Conservation (phyloP, 768 basidiomycete genomes). For the Sarcodon aspratus region DNA sequence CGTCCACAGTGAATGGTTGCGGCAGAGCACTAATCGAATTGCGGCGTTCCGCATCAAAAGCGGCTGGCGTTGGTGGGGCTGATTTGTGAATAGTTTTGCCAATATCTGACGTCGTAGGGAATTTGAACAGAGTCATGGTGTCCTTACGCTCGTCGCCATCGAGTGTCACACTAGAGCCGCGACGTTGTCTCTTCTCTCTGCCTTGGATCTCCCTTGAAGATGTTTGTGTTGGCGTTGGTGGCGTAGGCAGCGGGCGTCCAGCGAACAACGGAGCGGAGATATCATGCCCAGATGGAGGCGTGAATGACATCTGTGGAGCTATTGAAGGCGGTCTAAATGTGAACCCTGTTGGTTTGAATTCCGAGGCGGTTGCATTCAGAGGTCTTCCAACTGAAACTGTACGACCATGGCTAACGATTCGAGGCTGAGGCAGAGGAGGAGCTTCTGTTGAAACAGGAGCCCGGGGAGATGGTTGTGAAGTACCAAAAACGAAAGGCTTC, state of each 20-base stretch:
- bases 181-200: constrained; percentile 68
- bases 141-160: constrained; percentile 25
- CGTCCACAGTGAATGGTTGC: constrained; percentile 59
- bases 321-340: constrained; percentile 66
- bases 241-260: constrained; percentile 28
- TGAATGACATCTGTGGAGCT: constrained; percentile 45
- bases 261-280: constrained; percentile 18
- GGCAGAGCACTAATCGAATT: constrained; percentile 29
- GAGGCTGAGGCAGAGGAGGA: background rate
- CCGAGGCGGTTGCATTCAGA: constrained; percentile 70
- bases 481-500: constrained; percentile 76
- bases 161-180: constrained; percentile 28
- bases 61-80: constrained; percentile 26
- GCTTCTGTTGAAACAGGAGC: background rate
- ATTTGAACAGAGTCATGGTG: constrained; percentile 62
- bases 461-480: constrained; percentile 20
- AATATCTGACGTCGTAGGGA: constrained; percentile 46
- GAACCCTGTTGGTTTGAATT: constrained; percentile 72
- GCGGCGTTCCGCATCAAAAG: constrained; percentile 11
- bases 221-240: constrained; percentile 15
- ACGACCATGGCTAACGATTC: constrained; percentile 20
- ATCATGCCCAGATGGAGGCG: constrained; percentile 7
- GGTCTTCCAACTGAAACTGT: constrained; percentile 45
- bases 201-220: constrained; percentile 43
- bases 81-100: constrained; percentile 37